phyloP scores from a whole-genome alignment of 2,329 filamentous ascomycete species.

The Cucurbitaria berberidis region DNA sequence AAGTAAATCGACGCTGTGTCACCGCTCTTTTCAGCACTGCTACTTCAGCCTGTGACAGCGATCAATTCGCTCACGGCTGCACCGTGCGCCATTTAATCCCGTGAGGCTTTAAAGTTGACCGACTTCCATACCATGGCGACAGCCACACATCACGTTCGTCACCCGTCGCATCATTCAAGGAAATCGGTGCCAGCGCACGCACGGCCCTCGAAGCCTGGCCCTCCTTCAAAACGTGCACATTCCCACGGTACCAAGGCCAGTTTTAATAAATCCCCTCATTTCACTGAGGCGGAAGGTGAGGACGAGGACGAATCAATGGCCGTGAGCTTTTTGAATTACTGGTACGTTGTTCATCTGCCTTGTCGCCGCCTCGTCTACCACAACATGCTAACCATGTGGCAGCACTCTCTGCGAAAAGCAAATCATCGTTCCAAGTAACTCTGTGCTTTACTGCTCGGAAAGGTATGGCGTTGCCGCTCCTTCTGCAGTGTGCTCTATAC shows the following conservation, averaged over 20 bases:
- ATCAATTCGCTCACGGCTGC: constrained; percentile 26
- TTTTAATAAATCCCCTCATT: constrained; percentile 35
- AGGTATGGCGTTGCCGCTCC: constrained; percentile 53
- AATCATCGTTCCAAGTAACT: constrained; percentile 66
- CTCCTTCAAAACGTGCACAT: constrained; percentile 43
- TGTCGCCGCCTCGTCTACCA: background rate
- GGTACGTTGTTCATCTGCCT: constrained; percentile 47
- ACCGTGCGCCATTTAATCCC: constrained; percentile 38
- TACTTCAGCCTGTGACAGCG: constrained; percentile 33
- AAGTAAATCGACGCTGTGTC: constrained; percentile 41
- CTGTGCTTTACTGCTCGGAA: constrained; percentile 69
- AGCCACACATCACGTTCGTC: constrained; percentile 44
- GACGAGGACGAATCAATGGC: constrained; percentile 59
- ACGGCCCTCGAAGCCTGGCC: constrained; percentile 41
- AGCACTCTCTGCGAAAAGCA: constrained; percentile 71
- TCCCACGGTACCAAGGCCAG: constrained; percentile 39
- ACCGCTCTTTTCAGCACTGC: constrained; percentile 42
- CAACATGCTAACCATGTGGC: constrained; percentile 16
- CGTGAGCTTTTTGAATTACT: constrained; percentile 60
- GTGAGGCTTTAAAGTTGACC: constrained; percentile 46
- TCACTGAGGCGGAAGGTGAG: constrained; percentile 35
- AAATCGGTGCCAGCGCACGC: constrained; percentile 44
- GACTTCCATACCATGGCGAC: constrained; percentile 36
- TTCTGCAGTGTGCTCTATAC: constrained; percentile 4
- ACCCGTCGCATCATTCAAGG: constrained; percentile 44